These are phyloP conservation scores for Trichophyton schoenleinii DNA, from an alignment of 2,329 filamentous ascomycete species.

Conservation along the genomic window DNA sequence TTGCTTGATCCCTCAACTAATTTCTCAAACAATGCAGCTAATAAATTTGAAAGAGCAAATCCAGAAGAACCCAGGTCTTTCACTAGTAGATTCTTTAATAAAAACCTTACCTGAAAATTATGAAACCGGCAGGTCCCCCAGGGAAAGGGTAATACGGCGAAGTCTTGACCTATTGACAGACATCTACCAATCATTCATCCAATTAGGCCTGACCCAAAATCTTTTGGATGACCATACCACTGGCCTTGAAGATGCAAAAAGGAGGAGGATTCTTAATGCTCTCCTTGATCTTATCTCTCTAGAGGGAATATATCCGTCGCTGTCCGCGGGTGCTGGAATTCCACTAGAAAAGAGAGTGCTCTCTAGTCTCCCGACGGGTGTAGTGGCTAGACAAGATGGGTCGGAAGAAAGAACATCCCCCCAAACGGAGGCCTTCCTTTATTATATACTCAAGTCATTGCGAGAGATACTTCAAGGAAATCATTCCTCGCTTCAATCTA, in stretches of 20 bases:
- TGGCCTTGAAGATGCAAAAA: conserved; percentile 30
- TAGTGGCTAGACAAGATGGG: conserved; percentile 27
- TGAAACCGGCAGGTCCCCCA: conserved; percentile 14
- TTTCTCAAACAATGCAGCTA: conserved; percentile 16
- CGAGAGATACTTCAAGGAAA: conserved; percentile 23
- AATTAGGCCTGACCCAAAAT: conserved; percentile 11
- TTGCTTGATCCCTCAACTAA: conserved; percentile 6
- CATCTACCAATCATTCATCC: conserved; percentile 27
- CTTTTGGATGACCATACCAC: background rate
- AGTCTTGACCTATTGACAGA: conserved; percentile 24
- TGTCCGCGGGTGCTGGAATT: conserved; percentile 32
- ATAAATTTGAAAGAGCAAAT: conserved; percentile 26
- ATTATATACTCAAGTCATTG: conserved; percentile 20
- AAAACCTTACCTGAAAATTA: conserved; percentile 8
- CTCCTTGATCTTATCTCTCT: conserved; percentile 33
- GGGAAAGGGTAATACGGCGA: conserved; percentile 22
- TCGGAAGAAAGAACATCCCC: background rate
- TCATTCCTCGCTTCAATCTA: conserved; percentile 26
- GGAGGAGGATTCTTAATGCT: conserved; percentile 28
- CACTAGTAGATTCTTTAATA: conserved; percentile 25
- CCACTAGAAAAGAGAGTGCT: conserved; percentile 33
- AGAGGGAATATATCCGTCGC: conserved; percentile 34
- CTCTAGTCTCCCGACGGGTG: conserved; percentile 31
- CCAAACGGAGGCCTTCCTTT: conserved; percentile 22
- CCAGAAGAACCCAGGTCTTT: conserved; percentile 23